Evolutionary conservation across 2,329 filamentous ascomycete species (phyloP).

Genomic region (Lachnellula willkommii): DNA sequence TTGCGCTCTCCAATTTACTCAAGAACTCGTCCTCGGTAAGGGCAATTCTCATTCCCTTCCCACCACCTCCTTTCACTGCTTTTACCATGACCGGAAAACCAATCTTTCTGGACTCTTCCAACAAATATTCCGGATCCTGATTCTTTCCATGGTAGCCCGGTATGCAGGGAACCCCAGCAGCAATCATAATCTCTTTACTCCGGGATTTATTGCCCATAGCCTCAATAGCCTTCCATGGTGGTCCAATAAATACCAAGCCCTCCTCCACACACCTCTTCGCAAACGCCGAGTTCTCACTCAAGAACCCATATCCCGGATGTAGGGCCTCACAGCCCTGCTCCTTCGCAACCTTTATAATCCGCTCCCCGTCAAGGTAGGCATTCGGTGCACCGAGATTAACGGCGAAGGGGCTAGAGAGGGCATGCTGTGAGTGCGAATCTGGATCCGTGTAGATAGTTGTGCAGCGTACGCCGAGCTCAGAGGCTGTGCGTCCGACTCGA

Average conservation of each 20-base stretch:
- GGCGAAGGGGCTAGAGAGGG: conserved; percentile 74
- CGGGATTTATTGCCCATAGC: conserved; percentile 93
- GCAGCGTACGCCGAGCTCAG: conserved; percentile 82
- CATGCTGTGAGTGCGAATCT: conserved; percentile 82
- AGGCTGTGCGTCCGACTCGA: conserved; percentile 83
- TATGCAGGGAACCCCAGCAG: conserved; percentile 91
- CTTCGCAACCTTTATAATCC: conserved; percentile 85
- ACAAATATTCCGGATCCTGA: conserved; percentile 59
- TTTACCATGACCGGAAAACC: conserved; percentile 70
- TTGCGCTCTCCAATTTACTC: conserved; percentile 64
- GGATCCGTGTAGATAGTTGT: conserved; percentile 95
- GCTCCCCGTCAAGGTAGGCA: conserved; percentile 88
- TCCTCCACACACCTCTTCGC: conserved; percentile 83
- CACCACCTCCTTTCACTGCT: conserved; percentile 73
- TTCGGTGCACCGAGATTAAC: conserved; percentile 77
- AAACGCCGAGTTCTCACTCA: conserved; percentile 90
- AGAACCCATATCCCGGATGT: conserved; percentile 93
- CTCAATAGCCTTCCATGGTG: conserved; percentile 72
- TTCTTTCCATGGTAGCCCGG: conserved; percentile 90
- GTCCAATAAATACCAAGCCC: conserved; percentile 90
- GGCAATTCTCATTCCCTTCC: conserved; percentile 80
- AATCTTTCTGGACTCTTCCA: conserved; percentile 66
- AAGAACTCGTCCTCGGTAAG: conserved; percentile 62
- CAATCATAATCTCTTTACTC: conserved; percentile 94
- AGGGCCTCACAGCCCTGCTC: conserved; percentile 82